Conservation (phyloP, 805 yeast genomes). For the Dipodascopsis uninucleata region DNA sequence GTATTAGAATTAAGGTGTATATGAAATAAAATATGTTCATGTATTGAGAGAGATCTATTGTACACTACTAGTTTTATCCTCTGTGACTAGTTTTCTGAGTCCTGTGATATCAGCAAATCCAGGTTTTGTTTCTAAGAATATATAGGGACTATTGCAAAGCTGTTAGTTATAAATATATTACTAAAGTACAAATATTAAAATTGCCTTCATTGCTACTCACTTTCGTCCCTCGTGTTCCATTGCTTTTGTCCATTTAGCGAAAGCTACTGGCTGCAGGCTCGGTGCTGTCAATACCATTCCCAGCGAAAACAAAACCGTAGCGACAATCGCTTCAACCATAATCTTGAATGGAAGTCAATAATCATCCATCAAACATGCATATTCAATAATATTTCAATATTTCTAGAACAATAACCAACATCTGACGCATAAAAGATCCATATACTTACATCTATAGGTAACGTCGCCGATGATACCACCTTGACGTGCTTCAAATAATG, state of each 20-base stretch:
- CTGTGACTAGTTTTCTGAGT: background rate
- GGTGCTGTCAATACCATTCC: conserved; percentile 19
- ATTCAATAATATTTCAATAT: background rate
- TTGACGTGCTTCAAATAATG: conserved; percentile 23
- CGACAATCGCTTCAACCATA: conserved; percentile 19
- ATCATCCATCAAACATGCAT: background rate
- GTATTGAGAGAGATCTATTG: background rate
- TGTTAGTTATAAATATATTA: too few relatives aligned
- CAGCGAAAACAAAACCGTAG: conserved; percentile 14
- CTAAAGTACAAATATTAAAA: too few relatives aligned
- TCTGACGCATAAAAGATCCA: too few relatives aligned
- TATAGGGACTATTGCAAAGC: conserved; percentile 20
- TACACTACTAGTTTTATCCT: background rate
- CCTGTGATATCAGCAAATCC: conserved; percentile 10
- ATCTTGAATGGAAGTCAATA: conserved; percentile 9
- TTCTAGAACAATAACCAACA: background rate
- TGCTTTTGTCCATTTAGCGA: conserved; percentile 22
- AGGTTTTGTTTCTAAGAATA: conserved; percentile 18
- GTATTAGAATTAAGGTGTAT: background rate
- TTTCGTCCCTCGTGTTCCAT: conserved; percentile 17
- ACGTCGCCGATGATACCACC: conserved; percentile 4
- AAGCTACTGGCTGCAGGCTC: conserved; percentile 17
- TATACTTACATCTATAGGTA: conserved; percentile 25
- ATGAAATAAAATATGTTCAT: background rate
- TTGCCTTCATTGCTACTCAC: too few relatives aligned